Base-by-base conservation (phyloP, 768 basidiomycete genomes). In the Collybia sordida region DNA sequence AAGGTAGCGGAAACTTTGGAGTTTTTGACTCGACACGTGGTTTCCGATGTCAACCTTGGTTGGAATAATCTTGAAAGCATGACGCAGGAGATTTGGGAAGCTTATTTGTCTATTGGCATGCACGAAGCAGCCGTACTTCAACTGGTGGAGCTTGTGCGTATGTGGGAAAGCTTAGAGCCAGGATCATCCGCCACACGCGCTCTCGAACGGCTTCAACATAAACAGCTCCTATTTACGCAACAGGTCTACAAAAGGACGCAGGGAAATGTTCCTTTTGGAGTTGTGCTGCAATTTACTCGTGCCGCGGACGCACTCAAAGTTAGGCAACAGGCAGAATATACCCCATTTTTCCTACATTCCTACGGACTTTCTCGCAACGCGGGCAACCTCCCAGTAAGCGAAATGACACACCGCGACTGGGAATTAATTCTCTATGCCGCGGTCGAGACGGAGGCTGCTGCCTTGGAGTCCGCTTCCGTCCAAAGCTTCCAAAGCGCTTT, bases 401-500 rank as follows among this genome's bases (percentile, higher is more conserved):
- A 68, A 3, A 68, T 84, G 38, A 53, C 58, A 0, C 2, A 55
- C 0, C 54, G 64, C 6, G 81, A 83, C 34, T 79, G 81, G 70
- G 74, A 75, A 36, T 59, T 74, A 6, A 55, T 87, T 15, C 55
- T 77, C 1, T 72, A 70, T 23, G 73, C 76, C 6, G 70, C 77
- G 3, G 58, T 68, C 6, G 62, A 72, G 22, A 60, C 70, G 23
- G 71, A 73, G 45, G 56, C 63, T 11, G 66, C 68, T 4, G 50
- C 57, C n/a, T 50, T 63, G 6, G 55, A 66, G 15, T 61, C 58
- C 7, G 64, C 59, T 31, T 64, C 62, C 18, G 37, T 54, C 7
- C 50, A 50, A 9, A 40, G 69, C 6, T 58, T 62, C 6, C 54
- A 59, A 21, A 69, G 61, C 37, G 58, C 69, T 5, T 78, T 72